Percentiles rank a stretch among this genome's conserved stretches.
Evolutionary conservation across 805 yeast species (phyloP).

Genomic region (Starmerella riodocensis): DNA sequence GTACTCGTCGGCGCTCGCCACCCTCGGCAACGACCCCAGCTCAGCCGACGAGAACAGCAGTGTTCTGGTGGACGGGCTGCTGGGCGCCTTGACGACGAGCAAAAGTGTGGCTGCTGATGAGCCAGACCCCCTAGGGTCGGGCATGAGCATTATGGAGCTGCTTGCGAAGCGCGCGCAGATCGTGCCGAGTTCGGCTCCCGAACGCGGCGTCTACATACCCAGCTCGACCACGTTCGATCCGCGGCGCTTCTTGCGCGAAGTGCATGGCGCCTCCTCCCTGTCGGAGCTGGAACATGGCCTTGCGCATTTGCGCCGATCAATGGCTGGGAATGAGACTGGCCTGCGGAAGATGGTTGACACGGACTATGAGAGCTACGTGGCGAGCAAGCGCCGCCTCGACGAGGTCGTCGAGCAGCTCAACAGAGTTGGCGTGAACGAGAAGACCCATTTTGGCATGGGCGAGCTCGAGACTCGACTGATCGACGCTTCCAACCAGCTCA

Average conservation of each 20-base stretch:
- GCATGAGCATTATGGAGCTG: conserved; percentile 34
- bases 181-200: conserved; percentile 19
- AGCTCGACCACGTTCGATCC: conserved; percentile 45
- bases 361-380: conserved; percentile 53
- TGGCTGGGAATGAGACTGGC: conserved; percentile 36
- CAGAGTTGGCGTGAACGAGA: conserved; percentile 26
- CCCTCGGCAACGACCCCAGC: conserved; percentile 7
- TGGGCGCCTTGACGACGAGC: conserved; percentile 16
- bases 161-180: conserved; percentile 20
- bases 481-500: conserved; percentile 41
- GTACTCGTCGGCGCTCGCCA: conserved; percentile 9
- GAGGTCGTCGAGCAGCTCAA: conserved; percentile 42
- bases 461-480: conserved; percentile 30
- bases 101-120: conserved; percentile 26
- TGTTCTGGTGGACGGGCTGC: conserved; percentile 23
- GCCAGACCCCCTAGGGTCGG: conserved; percentile 46
- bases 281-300: conserved; percentile 38
- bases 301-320: conserved; percentile 36
- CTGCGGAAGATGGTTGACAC: conserved; percentile 40
- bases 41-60: conserved; percentile 10
- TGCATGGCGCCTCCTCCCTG: conserved; percentile 44
- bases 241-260: conserved; percentile 39
- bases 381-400: conserved; percentile 51
- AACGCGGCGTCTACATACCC: conserved; percentile 38
- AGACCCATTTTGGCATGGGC: conserved; percentile 27